Evolutionary conservation across 345 rosid species (phyloP), one percentile per base, ranked within the genome.

Genomic region (Bretschneidera sinensis): DNA sequence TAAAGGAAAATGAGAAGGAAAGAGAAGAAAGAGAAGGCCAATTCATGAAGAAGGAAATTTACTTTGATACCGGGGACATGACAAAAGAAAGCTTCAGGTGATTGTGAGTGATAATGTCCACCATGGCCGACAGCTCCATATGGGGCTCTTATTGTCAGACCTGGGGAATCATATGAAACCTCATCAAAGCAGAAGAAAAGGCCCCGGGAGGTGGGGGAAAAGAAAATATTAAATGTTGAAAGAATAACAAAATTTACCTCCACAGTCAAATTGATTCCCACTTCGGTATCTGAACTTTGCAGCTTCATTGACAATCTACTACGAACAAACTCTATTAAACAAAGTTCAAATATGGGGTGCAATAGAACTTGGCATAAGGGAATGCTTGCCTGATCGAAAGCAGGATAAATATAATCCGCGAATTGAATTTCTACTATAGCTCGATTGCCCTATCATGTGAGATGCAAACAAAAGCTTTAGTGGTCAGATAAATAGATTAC

Each of bases 31-130:
- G 56, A 49, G 48, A 71, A 64, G 11, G 15, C 16, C 18, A 61
- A 34, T 31, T 23, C 15, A 48, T 18, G 9, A 49, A 53, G 64
- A 59, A 43, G 51, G 57, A 49, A 51, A 57, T 43, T 51, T 79
- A 82, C 95, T 78, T 92, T 92, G 76, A 92, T 78, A 72, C 96
- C 98, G 34, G 96, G 97, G 62, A 87, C 92, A 62, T 89, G 98
- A 67, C 98, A 87, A 56, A 92, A 92, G 83, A 92, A 88, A 67
- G 92, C 98, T 85, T 92, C 95, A 57, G 95, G 96, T 20, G 98
- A 92, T 67, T 89, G 98, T 0, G 89, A 92, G 60, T 87, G 96
- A 72, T 92, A 87, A 72, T 89, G 95, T 53, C 96, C 99, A 51
- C 91, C 96, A 64, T 94, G 99, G 55, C 95, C 97, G 45, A 89